Base-by-base conservation (phyloP, 2,329 filamentous ascomycete genomes). In the Epicoccum sorghinum region DNA sequence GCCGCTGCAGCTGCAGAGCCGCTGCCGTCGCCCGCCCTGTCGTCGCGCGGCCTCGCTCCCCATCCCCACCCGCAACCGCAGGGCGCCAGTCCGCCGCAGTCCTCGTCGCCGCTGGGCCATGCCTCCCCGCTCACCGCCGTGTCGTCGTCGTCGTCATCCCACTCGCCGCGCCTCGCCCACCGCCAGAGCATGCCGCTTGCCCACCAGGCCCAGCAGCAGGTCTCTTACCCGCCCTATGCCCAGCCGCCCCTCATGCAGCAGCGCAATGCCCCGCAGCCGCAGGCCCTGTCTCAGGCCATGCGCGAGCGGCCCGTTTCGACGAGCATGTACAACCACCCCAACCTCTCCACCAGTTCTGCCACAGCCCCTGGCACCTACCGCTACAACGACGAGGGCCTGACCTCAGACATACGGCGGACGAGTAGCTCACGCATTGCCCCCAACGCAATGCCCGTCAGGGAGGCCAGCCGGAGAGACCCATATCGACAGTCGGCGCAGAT, bases 381-480 rank as follows among this genome's bases (percentile, higher is more conserved):
- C 55, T 82, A 81, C 64, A 75, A 77, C 51, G 78, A 80, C 55
- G 78, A 81, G 35, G 64, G 70, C 41, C 69, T 73, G 56, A 40
- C 51, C 36, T 40, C 51, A 2, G 66, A 72, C 59, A 65, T 71
- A 40, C 58, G 80, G 54, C 80, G 83, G 68, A 78, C 87, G 58
- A 84, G 82, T 62, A 86, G 89, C 65, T 88, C 89, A 13, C 82
- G 87, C 61, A 82, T 84, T 40, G 82, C 82, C 12, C 81, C 82
- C 23, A 82, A 83, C 29, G 82, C 84, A 37, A 81, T 88, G 41
- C 86, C 87, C 3, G 82, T 85, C 30, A 82, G 89, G 65, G 89
- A 93, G 64, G 79, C 82, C 22, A 91, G 86, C 68, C 84, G 89
- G 67, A 83, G 83, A 68, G 87, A 90, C 57, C 80, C 85, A 27